Evolutionary conservation across 495 filamentous ascomycete species (phyloP), one percentile per base, ranked within the genome.

Genomic region (Talaromyces wortmannii): DNA sequence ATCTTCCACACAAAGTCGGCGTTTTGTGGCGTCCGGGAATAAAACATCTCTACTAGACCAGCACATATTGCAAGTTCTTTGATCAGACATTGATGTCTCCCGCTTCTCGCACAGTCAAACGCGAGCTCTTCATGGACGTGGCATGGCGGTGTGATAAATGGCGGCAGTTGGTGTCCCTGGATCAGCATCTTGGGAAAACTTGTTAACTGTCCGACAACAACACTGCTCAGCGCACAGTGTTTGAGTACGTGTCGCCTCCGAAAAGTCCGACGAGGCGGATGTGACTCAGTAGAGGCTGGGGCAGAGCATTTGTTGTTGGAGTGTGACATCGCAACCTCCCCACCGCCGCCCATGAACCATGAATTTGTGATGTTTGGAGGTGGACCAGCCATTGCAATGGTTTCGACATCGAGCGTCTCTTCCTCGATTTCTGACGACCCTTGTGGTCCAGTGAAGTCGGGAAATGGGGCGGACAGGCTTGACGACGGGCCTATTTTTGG

Each of bases 51-150:
- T 15, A 53, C 52, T 12, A 53, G 15, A 30, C 52, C 52, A 33
- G 42, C 52, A 23, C 52, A 53, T 53, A 53, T 53, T 45, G 52
- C 52, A 13, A 53, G 17, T 11, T 53, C 52, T 17, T 46, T 45
- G 3, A 42, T 36, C 13, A 53, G 43, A 46, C 52, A 53, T 13
- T 46, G 36, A 46, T 53, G 52, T 13, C 11, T 53, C 32, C 42
- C 16, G 40, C 29, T 45, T 12, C 13, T 53, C n/a, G 23, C 43
- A 46, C 52, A 53, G 10, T 53, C 52, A 17, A 53, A 53, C 13
- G 12, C 29, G 15, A 53, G 23, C 29, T 46, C 52, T 53, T 53
- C 52, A n/a, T 46, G 43, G 13, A 46, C 16, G 17, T 53, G 42
- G 32, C 52, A 53, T n/a, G 52, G 52, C 7, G 52, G 23, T 32